Evolutionary conservation across 106 monocot species (phyloP).

Genomic region (Dendrobium huoshanense): DNA sequence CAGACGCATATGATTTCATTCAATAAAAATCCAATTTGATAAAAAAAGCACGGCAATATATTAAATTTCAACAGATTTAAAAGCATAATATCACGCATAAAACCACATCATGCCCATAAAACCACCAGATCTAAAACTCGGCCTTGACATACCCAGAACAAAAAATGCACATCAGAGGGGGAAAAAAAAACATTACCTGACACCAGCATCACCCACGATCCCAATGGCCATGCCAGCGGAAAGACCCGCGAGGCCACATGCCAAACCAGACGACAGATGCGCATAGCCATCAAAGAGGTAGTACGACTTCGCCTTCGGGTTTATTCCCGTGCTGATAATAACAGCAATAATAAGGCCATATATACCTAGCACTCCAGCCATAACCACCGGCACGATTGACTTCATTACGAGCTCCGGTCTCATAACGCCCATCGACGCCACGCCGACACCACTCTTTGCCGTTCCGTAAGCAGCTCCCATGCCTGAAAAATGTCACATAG

Average conservation of each 20-base stretch:
- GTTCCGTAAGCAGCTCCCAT: slow-evolving; percentile 32
- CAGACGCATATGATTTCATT: neutral
- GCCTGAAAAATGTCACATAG: neutral
- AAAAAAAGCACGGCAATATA: neutral
- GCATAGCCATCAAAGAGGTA: slow-evolving; percentile 32
- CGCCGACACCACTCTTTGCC: slow-evolving; percentile 32
- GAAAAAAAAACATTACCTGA: slow-evolving; percentile 15
- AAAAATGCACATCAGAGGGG: neutral
- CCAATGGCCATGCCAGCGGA: slow-evolving; percentile 34
- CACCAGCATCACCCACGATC: slow-evolving; percentile 29
- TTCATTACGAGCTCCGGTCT: slow-evolving; percentile 36
- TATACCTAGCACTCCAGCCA: slow-evolving; percentile 32
- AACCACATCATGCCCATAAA: neutral
- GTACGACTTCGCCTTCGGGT: slow-evolving; percentile 38
- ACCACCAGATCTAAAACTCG: neutral
- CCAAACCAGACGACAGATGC: slow-evolving; percentile 30
- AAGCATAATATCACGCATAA: neutral
- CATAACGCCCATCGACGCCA: slow-evolving; percentile 38
- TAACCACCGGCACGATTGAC: slow-evolving; percentile 38
- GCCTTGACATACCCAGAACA: neutral
- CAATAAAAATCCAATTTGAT: too few relatives aligned
- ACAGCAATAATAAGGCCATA: slow-evolving; percentile 35
- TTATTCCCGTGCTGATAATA: slow-evolving; percentile 51
- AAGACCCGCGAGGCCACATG: slow-evolving; percentile 29
- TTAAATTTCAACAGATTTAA: neutral